Evolutionary conservation across 305 asterid genomes (phyloP).

Genomic region (Fraxinus ornus): DNA sequence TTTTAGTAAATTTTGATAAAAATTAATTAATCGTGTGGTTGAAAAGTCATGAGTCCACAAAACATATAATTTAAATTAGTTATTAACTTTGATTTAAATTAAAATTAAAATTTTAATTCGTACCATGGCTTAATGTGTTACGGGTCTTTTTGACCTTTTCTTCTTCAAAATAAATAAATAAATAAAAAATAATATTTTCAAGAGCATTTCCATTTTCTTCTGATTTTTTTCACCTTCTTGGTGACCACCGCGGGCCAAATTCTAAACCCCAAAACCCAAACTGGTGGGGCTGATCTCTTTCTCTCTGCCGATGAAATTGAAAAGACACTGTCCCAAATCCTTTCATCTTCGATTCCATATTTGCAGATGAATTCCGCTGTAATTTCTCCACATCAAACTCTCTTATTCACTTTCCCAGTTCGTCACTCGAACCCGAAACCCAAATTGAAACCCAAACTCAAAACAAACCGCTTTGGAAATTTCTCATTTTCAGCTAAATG

Average conservation of each 20-base stretch:
- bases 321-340: background rate
- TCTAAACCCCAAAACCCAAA: background rate
- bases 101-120: too few species aligned
- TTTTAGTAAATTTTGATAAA: too few species aligned
- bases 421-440: constrained; percentile 28
- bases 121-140: too few species aligned
- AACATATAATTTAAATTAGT: too few species aligned
- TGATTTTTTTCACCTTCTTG: background rate
- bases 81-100: too few species aligned
- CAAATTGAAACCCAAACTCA: constrained; percentile 28
- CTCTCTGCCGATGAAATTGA: background rate
- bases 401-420: constrained; percentile 33
- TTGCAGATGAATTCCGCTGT: constrained; percentile 40
- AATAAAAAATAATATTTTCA: background rate
- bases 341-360: constrained; percentile 8
- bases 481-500: constrained; percentile 24
- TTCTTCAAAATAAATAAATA: too few species aligned
- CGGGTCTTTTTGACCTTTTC: too few species aligned
- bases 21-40: too few species aligned
- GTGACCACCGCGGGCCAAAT: background rate
- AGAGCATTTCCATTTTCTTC: background rate
- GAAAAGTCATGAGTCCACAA: too few species aligned
- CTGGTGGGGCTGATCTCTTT: background rate
- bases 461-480: constrained; percentile 24
- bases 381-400: constrained; percentile 29